These are phyloP conservation scores for Acacia concinna DNA, from an alignment of 331 rosid species.

Conservation along the genomic window DNA sequence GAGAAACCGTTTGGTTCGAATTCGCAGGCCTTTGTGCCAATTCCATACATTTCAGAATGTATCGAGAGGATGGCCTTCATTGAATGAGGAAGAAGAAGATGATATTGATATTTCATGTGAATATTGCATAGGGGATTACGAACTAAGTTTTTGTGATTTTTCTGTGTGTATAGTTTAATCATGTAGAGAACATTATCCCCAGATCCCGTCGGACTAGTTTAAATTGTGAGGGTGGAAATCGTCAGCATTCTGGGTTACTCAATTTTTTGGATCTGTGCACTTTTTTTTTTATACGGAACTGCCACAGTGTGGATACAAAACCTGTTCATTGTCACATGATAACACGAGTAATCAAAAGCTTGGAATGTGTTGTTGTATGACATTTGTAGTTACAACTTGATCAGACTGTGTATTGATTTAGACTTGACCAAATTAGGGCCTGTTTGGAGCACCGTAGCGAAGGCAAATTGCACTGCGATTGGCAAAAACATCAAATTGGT, in stretches of 20 bases:
- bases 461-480: no score
- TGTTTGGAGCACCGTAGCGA: no score
- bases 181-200: neutral
- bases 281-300: neutral
- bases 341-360: no score
- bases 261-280: neutral
- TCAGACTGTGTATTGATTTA: neutral
- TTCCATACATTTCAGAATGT: slow-evolving; percentile 8
- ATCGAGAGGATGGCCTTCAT: slow-evolving; percentile 9
- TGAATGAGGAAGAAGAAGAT: slow-evolving; percentile 1
- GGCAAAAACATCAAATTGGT: no score
- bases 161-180: neutral
- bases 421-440: no score
- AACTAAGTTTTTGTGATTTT: slow-evolving; percentile 21
- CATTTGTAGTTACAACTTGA: neutral
- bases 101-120: slow-evolving; percentile 13
- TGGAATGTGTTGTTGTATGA: neutral
- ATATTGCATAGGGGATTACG: slow-evolving; percentile 31
- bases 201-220: neutral
- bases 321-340: neutral
- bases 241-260: neutral
- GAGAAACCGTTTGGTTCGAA: neutral
- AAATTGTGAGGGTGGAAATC: neutral
- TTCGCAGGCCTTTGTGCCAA: neutral
- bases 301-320: neutral